Evolutionary conservation across 1,139 yeast genomes (phyloP).

Genomic region (Yamadazyma kanchanaburiensis): DNA sequence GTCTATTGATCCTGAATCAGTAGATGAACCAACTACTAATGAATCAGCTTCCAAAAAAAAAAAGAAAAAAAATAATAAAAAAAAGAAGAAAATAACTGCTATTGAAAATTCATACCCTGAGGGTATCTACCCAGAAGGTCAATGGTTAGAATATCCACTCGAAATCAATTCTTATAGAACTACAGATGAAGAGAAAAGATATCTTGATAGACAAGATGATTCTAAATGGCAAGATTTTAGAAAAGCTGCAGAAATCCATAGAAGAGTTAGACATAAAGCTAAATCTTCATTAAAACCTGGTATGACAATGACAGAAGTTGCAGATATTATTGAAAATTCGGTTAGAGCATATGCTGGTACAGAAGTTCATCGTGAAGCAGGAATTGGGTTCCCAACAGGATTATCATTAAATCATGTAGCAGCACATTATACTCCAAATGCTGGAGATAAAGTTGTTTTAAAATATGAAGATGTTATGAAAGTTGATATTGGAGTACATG

Average conservation of each 20-base stretch:
- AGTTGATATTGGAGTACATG: constrained; percentile 96
- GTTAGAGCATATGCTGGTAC: constrained; percentile 71
- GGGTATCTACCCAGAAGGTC: constrained; percentile 82
- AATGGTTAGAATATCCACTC: constrained; percentile 71
- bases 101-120: constrained; percentile 69
- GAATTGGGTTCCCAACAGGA: constrained; percentile 98
- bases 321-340: constrained; percentile 83
- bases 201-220: constrained; percentile 65
- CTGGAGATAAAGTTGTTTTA: constrained; percentile 83
- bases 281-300: constrained; percentile 80
- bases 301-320: constrained; percentile 86
- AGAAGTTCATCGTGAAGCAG: constrained; percentile 67
- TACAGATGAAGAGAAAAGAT: constrained; percentile 83
- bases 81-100: constrained; percentile 47
- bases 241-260: constrained; percentile 93
- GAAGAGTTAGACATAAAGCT: constrained; percentile 84
- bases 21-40: constrained; percentile 1
- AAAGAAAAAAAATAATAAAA: constrained; percentile 47
- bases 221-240: constrained; percentile 82
- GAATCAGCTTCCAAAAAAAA: constrained; percentile 16
- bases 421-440: constrained; percentile 96
- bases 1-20: constrained; percentile 5
- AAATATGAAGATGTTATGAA: constrained; percentile 90
- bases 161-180: constrained; percentile 75
- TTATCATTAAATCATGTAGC: constrained; percentile 91